Percentiles rank a stretch among this genome's conserved stretches.
phyloP scores from a whole-genome alignment of 2,329 filamentous ascomycete species.

The Biscogniauxia sp. region DNA sequence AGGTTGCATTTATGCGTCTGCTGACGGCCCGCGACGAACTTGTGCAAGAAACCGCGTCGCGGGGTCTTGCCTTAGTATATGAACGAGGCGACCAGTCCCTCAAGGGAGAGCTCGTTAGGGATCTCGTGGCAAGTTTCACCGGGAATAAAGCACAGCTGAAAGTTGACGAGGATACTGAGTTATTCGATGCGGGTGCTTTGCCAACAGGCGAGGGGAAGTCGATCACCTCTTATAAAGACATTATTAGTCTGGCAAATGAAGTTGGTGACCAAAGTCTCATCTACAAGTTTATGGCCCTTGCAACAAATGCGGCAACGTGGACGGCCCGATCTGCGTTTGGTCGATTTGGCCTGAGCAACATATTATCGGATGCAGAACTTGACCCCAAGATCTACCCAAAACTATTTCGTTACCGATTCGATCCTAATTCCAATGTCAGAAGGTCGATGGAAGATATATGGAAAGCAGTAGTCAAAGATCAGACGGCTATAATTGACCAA shows the following conservation, averaged over 20 bases:
- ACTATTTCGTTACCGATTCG: slow-evolving; percentile 89
- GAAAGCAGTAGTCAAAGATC: slow-evolving; percentile 91
- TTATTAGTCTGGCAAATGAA: slow-evolving; percentile 91
- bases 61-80: slow-evolving; percentile 89
- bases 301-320: slow-evolving; percentile 95
- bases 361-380: slow-evolving; percentile 81
- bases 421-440: slow-evolving; percentile 90
- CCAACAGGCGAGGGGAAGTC: slow-evolving; percentile 87
- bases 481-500: slow-evolving; percentile 69
- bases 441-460: slow-evolving; percentile 97
- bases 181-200: slow-evolving; percentile 87
- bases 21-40: slow-evolving; percentile 87
- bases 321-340: slow-evolving; percentile 96
- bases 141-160: slow-evolving; percentile 72
- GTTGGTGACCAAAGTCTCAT: slow-evolving; percentile 95
- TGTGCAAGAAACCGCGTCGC: slow-evolving; percentile 91
- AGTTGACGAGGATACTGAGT: slow-evolving; percentile 84
- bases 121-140: slow-evolving; percentile 86
- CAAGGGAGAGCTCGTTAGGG: slow-evolving; percentile 79
- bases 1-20: slow-evolving; percentile 83
- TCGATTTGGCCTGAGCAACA: slow-evolving; percentile 85
- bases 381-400: slow-evolving; percentile 96
- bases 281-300: slow-evolving; percentile 97
- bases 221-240: slow-evolving; percentile 95
- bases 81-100: slow-evolving; percentile 82